Evolutionary conservation across 805 yeast genomes (phyloP), one percentile per base, ranked within the genome.

Genomic region (Candida koratica): DNA sequence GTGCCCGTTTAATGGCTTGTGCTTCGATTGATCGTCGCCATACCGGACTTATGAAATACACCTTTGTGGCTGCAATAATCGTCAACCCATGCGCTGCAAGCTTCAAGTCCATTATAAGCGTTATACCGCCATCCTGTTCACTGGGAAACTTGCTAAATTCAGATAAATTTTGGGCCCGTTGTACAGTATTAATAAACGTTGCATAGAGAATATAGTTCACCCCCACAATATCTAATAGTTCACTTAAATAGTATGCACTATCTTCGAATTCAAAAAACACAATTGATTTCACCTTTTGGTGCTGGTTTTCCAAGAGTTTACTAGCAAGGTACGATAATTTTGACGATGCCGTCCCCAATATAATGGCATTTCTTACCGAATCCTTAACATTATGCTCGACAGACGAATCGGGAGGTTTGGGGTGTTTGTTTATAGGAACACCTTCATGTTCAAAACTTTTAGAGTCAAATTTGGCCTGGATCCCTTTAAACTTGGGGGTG

Each of bases 1-100:
- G 89, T 0, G 87, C 82, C 60, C 89, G 71, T 45, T 82, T 80
- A 32, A 81, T 79, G 1, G 87, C 87, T 48, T 81, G 88, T 0
- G 87, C 87, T 51, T 81, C 88, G 13, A 76, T 63, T 0, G 83
- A 71, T 38, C 77, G 66, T 43, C 70, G 75, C 88, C 87, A 81
- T 1, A 81, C 80, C 1, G 87, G 87, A 45, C 72, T 79, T n/a
- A 81, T 62, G 51, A 81, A 80, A 48, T 78, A 81, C 2, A 81
- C 84, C 36, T 77, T 64, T 0, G 86, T 78, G 3, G 88, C 88
- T 0, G 79, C 67, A 13, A 77, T 73, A 6, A 81, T 78, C 0
- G 84, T 80, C 28, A 81, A 53, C 0, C 88, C 88, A 57, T 79
- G 85, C 0, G 88, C 66, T 0, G 88, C 84, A 34, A 81, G 51